Evolutionary conservation across 768 basidiomycete genomes (phyloP).

Genomic region (Melanogaster broomeanus): DNA sequence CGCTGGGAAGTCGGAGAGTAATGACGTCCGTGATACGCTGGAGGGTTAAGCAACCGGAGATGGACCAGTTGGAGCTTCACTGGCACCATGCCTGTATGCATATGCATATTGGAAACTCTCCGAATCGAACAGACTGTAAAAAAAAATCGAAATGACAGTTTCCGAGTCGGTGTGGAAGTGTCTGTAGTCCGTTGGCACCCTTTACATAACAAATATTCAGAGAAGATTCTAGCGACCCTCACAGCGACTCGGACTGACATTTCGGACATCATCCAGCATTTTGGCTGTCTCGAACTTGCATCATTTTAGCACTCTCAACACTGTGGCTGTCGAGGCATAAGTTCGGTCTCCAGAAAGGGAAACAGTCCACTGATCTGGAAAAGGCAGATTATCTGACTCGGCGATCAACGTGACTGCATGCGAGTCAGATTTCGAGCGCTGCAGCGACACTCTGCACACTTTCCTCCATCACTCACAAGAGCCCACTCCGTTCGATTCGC

Average conservation of each 20-base stretch:
- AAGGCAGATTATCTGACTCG: slow-evolving; percentile 10
- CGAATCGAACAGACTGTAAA: too few species aligned
- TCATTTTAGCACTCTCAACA: background rate
- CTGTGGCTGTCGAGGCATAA: background rate
- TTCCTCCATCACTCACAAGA: background rate
- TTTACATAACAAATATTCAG: background rate
- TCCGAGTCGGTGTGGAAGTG: too few species aligned
- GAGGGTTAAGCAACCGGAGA: too few species aligned
- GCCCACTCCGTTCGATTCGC: slow-evolving; percentile 6
- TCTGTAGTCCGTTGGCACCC: background rate
- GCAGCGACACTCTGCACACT: background rate
- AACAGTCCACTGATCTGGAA: slow-evolving; percentile 1
- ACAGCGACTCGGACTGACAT: too few species aligned
- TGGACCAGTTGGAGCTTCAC: too few species aligned
- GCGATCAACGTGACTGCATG: slow-evolving; percentile 17
- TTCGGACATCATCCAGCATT: background rate
- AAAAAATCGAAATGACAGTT: too few species aligned
- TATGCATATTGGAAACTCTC: too few species aligned
- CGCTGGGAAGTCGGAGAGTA: too few species aligned
- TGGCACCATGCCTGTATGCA: too few species aligned
- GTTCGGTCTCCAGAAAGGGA: too few species aligned
- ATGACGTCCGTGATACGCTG: too few species aligned
- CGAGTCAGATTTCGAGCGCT: slow-evolving; percentile 26
- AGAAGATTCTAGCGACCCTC: too few species aligned
- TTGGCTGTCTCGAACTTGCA: background rate